Evolutionary conservation across 257 asterid genomes (phyloP), one percentile per base, ranked within the genome.

Genomic region (Henckelia pumila): DNA sequence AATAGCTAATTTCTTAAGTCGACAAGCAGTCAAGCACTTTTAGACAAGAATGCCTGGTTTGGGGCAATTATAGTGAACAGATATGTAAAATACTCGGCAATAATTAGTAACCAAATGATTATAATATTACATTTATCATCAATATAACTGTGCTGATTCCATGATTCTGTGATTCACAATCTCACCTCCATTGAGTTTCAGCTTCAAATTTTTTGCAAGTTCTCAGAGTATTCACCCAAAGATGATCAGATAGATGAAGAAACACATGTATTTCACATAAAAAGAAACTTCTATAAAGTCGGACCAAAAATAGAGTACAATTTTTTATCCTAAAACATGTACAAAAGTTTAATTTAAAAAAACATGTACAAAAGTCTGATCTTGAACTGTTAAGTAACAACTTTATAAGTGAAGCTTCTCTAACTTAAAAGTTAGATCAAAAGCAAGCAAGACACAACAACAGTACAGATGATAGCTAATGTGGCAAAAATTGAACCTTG

Each of bases 401-500:
- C 57, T 33, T 56, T 68, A 55, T 8, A 25, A 3, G 26, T 64
- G 50, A 32, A 16, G 29, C 60, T 64, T 57, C 44, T 40, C 64
- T 20, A 70, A 64, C 35, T 56, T 50, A 20, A 59, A 17, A 37
- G 47, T 84, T 78, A 83, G 80, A 93, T 74, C 79, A 93, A 80
- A 55, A 93, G 95, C 79, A 88, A 73, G 80, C 92, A 90, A 40
- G 89, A 95, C 49, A 78, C 81, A 67, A 30, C 82, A 70, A 84
- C 86, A 19, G 79, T 63, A 69, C 86, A 93, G 68, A 86, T 72
- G 73, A 82, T 84, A 67, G 95, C 95, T 77, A 90, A 50, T 68
- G 97, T 82, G 71, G 99, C 88, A 63, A 88, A 20, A 74, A 90
- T 69, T 70, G 99, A 90, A 81, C 94, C 95, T 80, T 83, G 95